A percentile compares a stretch with the other conserved stretches of the same genome.
Conservation (phyloP, 129 eudicot genomes). For the Helianthus tuberosus region DNA sequence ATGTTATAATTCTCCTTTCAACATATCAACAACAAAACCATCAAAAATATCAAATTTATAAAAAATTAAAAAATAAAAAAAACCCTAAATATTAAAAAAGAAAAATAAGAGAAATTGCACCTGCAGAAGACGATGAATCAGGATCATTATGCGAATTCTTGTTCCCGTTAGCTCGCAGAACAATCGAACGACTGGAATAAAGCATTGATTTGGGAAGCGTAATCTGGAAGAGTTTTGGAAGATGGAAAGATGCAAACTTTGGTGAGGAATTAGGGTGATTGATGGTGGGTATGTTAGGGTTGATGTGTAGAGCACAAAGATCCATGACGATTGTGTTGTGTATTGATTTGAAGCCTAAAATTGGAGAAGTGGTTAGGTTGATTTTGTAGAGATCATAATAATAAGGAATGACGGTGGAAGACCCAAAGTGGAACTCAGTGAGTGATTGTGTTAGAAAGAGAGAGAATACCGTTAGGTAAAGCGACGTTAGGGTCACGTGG, state of each 20-base stretch:
- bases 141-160: conserved; percentile 45
- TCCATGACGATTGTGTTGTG: conserved; percentile 37
- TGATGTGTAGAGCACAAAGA: conserved; percentile 53
- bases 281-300: conserved; percentile 19
- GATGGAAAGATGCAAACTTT: conserved; percentile 21
- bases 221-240: conserved; percentile 34
- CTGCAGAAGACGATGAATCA: conserved; percentile 48
- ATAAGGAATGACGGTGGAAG: conserved; percentile 7
- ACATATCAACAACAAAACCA: background rate
- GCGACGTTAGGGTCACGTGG: conserved; percentile 6
- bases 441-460: conserved; percentile 16
- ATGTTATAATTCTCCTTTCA: background rate
- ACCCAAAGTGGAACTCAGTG: conserved; percentile 13
- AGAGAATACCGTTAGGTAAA: conserved; percentile 22
- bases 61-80: background rate
- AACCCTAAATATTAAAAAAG: background rate
- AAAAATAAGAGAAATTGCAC: conserved; percentile 10
- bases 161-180: conserved; percentile 52
- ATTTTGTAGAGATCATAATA: conserved; percentile 10
- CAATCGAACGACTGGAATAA: conserved; percentile 21
- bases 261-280: conserved; percentile 27
- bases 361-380: conserved; percentile 1
- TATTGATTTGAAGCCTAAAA: background rate
- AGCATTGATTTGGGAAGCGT: conserved; percentile 21
- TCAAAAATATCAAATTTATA: background rate